Evolutionary conservation across 345 rosid species (phyloP).

Genomic region (Corchorus capsularis): DNA sequence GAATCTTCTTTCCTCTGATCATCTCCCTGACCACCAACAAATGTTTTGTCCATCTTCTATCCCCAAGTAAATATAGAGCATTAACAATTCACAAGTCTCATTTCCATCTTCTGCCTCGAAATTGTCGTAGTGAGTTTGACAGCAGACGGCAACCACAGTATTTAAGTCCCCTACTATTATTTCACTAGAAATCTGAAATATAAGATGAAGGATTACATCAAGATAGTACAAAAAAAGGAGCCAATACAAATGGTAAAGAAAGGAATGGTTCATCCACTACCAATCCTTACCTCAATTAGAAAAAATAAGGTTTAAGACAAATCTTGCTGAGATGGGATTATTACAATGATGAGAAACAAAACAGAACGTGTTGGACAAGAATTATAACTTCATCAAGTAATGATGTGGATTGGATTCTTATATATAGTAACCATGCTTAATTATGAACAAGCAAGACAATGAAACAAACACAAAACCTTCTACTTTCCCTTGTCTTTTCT

Average conservation of each 20-base stretch:
- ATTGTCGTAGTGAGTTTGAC: neutral
- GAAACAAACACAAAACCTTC: neutral
- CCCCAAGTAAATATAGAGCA: constrained; percentile 14
- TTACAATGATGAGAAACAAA: neutral
- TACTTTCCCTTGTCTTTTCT: neutral
- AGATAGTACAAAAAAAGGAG: neutral
- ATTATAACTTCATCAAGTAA: constrained; percentile 1
- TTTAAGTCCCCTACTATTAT: constrained; percentile 10
- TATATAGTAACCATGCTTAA: neutral
- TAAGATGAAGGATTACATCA: constrained; percentile 26
- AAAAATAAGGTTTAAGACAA: neutral
- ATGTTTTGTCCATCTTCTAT: constrained; percentile 51
- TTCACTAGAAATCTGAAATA: constrained; percentile 36
- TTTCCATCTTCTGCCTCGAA: constrained; percentile 32
- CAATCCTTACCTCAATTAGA: constrained; percentile 10
- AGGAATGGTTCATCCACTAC: constrained; percentile 11
- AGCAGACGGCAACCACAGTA: neutral
- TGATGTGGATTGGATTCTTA: neutral
- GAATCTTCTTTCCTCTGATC: constrained; percentile 49
- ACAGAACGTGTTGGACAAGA: neutral
- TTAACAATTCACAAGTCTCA: constrained; percentile 23
- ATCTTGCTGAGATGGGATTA: neutral
- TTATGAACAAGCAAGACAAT: constrained; percentile 12
- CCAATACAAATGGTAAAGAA: constrained; percentile 12
- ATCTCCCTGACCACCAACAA: constrained; percentile 39